These are phyloP conservation scores for Ustilago lituana DNA, from an alignment of 1,284 basidiomycete genomes.

Conservation along the genomic window DNA sequence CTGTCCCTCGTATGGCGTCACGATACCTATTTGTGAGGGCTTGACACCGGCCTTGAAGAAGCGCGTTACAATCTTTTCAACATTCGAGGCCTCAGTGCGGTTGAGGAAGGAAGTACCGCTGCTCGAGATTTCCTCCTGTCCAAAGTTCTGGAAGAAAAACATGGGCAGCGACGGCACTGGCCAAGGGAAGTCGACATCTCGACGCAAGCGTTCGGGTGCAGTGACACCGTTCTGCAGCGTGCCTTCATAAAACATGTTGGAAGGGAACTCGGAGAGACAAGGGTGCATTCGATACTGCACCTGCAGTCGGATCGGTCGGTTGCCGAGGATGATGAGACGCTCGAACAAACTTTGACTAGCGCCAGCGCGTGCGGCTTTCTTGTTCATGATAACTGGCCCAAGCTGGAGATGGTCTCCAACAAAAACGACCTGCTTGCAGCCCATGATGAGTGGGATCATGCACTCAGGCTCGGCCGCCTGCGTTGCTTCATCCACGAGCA, in stretches of 20 bases:
- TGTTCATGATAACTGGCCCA: constrained; percentile 99
- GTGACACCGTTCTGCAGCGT: constrained; percentile 99
- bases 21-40: constrained; percentile 94
- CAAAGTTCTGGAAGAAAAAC: constrained; percentile 99
- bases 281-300: constrained; percentile 99
- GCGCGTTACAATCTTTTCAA: constrained; percentile 99
- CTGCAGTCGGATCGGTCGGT: constrained; percentile 95
- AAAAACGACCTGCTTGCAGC: constrained; percentile 95
- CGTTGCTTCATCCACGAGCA: constrained; percentile 97
- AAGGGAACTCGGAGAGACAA: constrained; percentile 97
- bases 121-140: constrained; percentile 98
- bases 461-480: constrained; percentile 98
- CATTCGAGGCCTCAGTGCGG: constrained; percentile 97
- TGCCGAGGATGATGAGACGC: constrained; percentile 91
- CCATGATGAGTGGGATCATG: constrained; percentile 98
- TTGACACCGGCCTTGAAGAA: constrained; percentile 99
- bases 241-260: constrained; percentile 99
- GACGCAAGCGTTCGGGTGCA: constrained; percentile 92
- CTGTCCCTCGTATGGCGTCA: constrained; percentile 99
- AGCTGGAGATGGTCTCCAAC: constrained; percentile 98
- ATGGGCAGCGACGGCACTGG: constrained; percentile 96
- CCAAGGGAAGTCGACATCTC: constrained; percentile 99
- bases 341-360: constrained; percentile 98
- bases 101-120: constrained; percentile 99
- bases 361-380: constrained; percentile 97